Evolutionary conservation across 306 rosid species (phyloP), one percentile per base, ranked within the genome.

Genomic region (Corylus avellana): DNA sequence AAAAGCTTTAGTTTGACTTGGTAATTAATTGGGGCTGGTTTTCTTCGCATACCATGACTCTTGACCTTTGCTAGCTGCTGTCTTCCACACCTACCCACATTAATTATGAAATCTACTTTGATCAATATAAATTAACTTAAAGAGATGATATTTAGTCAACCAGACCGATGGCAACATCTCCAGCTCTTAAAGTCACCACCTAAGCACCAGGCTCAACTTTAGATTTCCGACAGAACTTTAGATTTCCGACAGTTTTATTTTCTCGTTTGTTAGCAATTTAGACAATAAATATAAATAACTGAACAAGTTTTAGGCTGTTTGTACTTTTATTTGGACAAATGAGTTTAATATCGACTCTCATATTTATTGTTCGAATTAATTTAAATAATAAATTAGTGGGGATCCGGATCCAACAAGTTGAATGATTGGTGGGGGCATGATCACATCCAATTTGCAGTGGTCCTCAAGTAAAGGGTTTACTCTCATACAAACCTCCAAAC

Each of bases 381-480:
- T 6, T 7, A 7, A 6, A 5, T 5, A 42, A 5, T 42, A 42
- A 42, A 0, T 42, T 42, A 5, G 7, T 5, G 46, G 6, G 1
- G 6, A 42, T 42, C 7, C 7, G 1, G 7, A 4, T 42, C 7
- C 42, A 37, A 42, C 46, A 42, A 42, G 0, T 5, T 61, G 63
- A 10, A 22, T 71, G 51, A 59, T 49, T 32, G 75, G 72, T 51
- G 75, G 75, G 75, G 57, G 29, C 25, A 35, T 77, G 55, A 32
- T 42, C 46, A 68, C n/a, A 18, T 0, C 35, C 29, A 37, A 69
- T 7, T 69, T 69, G n/a, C 49, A 27, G 1, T 25, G 4, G 44
- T 62, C 17, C 27, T 12, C 18, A 12, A 29, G 18, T 11, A 12
- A 25, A 59, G 22, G 35, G 66, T 1, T 59, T 59, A 14, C 37